Base-by-base conservation (phyloP, 306 rosid species). In the Cicer judaicum region DNA sequence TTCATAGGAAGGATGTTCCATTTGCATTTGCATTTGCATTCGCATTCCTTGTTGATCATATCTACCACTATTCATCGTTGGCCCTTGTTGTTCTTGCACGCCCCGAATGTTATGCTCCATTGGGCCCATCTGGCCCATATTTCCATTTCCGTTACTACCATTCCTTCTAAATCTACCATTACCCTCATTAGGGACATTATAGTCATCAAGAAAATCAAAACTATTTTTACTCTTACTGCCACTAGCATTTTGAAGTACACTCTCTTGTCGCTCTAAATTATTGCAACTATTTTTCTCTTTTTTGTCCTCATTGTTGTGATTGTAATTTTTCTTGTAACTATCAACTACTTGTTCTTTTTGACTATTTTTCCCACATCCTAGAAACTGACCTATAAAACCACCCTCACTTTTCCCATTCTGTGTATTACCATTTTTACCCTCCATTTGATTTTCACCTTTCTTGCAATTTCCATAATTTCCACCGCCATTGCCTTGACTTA, bases 11-110 rank as follows among this genome's bases (percentile, higher is more conserved):
- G 72, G 41, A 46, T 68, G 84, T 15, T 83, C 87, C 87, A 87
- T 80, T 15, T 83, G 88, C 85, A 87, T 80, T 15, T 83, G 88
- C 85, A 87, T 16, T 16, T 16, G 18, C 18, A 16, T 19, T 19
- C 1, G 88, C 88, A 85, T 78, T 15, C 93, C 91, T 78, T 72
- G 95, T 64, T 82, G 77, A 68, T 85, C 90, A 1, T 85, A 90
- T 39, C 84, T 79, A 11, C 85, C 82, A 41, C 89, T 87, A 54
- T 14, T 63, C 72, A 49, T 50, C 42, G 11, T 29, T 0, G 68
- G 67, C 16, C 34, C 34, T 24, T 24, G 29, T 24, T 10, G 5
- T 24, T 42, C 48, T 7, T 81, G 89, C 0, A 89, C 87, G 1
- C 93, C 93, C n/a, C 86, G 87, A 34, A 77, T 18, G 75, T 80